These are phyloP conservation scores for Parascedosporium putredinis DNA, from an alignment of 2,329 filamentous ascomycete genomes.

Conservation along the genomic window DNA sequence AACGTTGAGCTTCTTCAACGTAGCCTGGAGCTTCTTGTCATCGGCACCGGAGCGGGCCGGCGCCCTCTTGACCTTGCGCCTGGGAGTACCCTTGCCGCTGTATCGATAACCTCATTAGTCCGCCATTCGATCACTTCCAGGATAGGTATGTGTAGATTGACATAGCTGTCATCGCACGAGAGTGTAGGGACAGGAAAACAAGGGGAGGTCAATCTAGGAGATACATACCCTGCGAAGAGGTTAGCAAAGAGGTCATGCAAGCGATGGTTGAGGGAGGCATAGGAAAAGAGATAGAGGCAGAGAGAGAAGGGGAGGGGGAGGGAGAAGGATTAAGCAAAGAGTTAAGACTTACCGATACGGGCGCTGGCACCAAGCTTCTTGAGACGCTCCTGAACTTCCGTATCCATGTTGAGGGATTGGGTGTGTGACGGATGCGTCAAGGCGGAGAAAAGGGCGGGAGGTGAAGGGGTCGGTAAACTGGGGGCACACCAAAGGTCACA, in stretches of 20 bases:
- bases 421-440: constrained; percentile 17
- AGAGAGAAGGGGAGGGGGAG: not conserved
- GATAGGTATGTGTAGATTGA: constrained; percentile 17
- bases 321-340: constrained; percentile 6
- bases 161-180: no score
- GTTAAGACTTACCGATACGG: constrained; percentile 59
- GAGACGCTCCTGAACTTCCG: constrained; percentile 47
- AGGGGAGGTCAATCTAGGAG: not conserved
- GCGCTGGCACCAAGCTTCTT: constrained; percentile 46
- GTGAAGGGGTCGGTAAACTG: constrained; percentile 5
- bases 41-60: constrained; percentile 87
- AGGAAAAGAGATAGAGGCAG: no score
- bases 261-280: no score
- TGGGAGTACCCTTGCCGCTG: constrained; percentile 93
- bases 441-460: constrained; percentile 9
- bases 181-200: no score
- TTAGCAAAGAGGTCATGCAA: no score
- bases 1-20: constrained; percentile 98
- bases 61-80: constrained; percentile 97
- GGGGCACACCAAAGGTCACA: constrained; percentile 2
- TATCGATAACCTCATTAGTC: constrained; percentile 1
- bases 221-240: constrained; percentile 6
- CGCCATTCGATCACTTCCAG: constrained; percentile 10
- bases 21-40: constrained; percentile 98
- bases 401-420: constrained; percentile 30